Base-by-base conservation (phyloP, 495 filamentous ascomycete genomes). In the Hypoxylon trugodes region DNA sequence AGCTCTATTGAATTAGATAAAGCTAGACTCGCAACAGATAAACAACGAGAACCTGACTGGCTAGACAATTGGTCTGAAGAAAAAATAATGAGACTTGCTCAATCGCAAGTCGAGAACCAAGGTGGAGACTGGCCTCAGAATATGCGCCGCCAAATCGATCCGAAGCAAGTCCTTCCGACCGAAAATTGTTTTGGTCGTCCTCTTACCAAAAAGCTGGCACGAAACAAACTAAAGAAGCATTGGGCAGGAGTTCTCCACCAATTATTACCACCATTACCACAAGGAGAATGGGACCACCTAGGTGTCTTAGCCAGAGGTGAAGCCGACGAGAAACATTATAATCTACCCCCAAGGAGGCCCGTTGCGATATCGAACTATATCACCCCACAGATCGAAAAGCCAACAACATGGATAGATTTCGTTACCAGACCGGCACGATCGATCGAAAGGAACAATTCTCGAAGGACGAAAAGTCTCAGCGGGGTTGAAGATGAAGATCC, bases 211-310 rank as follows among this genome's bases (percentile, higher is more conserved):
- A 81, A 72, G 46, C 81, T 89, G 1, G 71, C 71, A 30, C 72
- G 77, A 36, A 90, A 89, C 48, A 86, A 89, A 45, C 74, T 83
- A 7, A 81, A 76, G 49, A 79, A 78, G 51, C 87, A 85, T 79
- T 93, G 90, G 76, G 79, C 75, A 0, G 30, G 61, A 0, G 72
- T 85, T 35, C 76, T 90, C 15, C 69, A 77, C 0, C 80, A 79
- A 38, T 65, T 91, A 3, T 71, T 90, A n/a, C 90, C 93, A 5
- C 95, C 95, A 1, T 62, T 97, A 0, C 87, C 89, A 0, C 60
- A 77, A 18, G 59, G 76, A 12, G 91, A 95, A 56, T 90, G 89
- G 78, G 73, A 83, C 21, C 66, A 80, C 26, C 74, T 98, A 7
- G 73, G 81, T 9, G 81, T 78, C 13, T 65, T 96, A 8, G 79